A percentile compares a stretch with the other conserved stretches of the same genome.
phyloP scores from a whole-genome alignment of 2,329 filamentous ascomycete genomes.

The Nemania sp. region DNA sequence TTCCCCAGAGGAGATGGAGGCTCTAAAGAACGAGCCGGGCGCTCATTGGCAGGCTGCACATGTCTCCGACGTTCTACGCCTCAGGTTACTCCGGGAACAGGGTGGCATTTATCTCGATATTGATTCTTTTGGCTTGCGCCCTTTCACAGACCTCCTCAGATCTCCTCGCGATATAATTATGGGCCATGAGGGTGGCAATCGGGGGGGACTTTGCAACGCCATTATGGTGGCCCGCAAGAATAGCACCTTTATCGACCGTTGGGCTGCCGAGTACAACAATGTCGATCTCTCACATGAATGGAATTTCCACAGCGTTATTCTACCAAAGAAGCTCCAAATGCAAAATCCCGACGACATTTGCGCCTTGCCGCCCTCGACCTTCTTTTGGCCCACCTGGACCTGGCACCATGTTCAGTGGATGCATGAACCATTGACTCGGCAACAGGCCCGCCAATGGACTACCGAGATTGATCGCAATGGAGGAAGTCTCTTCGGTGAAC shows the following conservation, averaged over 20 bases:
- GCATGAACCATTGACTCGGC: slow-evolving; percentile 50
- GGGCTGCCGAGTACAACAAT: slow-evolving; percentile 52
- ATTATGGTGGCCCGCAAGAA: slow-evolving; percentile 54
- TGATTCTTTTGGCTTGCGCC: slow-evolving; percentile 53
- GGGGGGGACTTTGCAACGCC: slow-evolving; percentile 55
- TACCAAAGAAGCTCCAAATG: slow-evolving; percentile 50
- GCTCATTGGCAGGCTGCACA: slow-evolving; percentile 51
- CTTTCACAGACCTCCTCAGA: slow-evolving; percentile 49
- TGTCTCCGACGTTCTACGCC: slow-evolving; percentile 53
- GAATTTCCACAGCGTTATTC: slow-evolving; percentile 55
- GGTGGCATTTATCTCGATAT: slow-evolving; percentile 55
- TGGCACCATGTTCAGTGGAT: slow-evolving; percentile 55
- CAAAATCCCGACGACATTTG: slow-evolving; percentile 52
- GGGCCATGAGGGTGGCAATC: slow-evolving; percentile 55
- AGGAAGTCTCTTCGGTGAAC: slow-evolving; percentile 53
- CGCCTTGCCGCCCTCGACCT: slow-evolving; percentile 52
- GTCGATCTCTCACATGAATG: slow-evolving; percentile 52
- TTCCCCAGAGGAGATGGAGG: slow-evolving; percentile 48
- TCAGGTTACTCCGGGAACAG: slow-evolving; percentile 52
- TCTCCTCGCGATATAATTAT: slow-evolving; percentile 51
- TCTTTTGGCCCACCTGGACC: slow-evolving; percentile 59
- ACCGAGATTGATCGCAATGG: slow-evolving; percentile 49
- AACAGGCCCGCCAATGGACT: slow-evolving; percentile 50
- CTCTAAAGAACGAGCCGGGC: slow-evolving; percentile 47
- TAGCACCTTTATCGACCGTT: slow-evolving; percentile 52